phyloP scores from a whole-genome alignment of 2,329 filamentous ascomycete species.

The Sclerotiophoma versabilis region DNA sequence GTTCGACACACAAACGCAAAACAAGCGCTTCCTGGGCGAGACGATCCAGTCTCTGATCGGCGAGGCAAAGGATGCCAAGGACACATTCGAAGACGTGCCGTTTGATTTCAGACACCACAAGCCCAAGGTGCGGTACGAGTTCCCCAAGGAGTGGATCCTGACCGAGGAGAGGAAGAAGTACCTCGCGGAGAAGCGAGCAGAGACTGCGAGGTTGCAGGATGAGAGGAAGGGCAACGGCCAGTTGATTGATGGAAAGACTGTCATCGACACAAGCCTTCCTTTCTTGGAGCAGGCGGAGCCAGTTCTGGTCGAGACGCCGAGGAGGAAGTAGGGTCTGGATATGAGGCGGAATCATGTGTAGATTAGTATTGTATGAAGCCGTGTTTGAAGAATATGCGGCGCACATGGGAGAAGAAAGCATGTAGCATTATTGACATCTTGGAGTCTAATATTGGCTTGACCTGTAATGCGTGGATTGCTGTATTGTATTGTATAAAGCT shows the following conservation, averaged over 20 bases:
- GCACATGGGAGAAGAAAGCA: background rate
- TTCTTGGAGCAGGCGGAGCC: slow-evolving; percentile 26
- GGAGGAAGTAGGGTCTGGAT: slow-evolving; percentile 18
- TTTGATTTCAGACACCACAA: slow-evolving; percentile 87
- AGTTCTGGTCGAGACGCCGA: slow-evolving; percentile 27
- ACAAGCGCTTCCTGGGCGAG: slow-evolving; percentile 92
- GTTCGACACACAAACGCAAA: slow-evolving; percentile 88
- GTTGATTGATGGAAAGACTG: slow-evolving; percentile 62
- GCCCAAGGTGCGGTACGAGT: slow-evolving; percentile 70
- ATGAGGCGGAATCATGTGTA: background rate
- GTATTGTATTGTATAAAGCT: background rate
- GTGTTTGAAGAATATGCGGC: background rate
- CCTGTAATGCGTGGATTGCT: background rate
- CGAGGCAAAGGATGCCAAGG: slow-evolving; percentile 75
- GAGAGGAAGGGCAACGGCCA: slow-evolving; percentile 60
- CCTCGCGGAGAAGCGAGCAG: slow-evolving; percentile 67
- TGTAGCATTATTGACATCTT: slow-evolving; percentile 4
- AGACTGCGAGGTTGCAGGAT: slow-evolving; percentile 62
- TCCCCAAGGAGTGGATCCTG: slow-evolving; percentile 85
- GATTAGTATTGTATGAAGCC: slow-evolving; percentile 5
- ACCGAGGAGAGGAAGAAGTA: slow-evolving; percentile 71
- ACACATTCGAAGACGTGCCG: slow-evolving; percentile 88
- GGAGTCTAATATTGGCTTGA: too few relatives aligned
- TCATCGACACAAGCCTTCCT: slow-evolving; percentile 46
- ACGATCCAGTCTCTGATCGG: slow-evolving; percentile 74